These are phyloP conservation scores for Kwoniella sp. DNA, from an alignment of 768 basidiomycete genomes.

Conservation along the genomic window DNA sequence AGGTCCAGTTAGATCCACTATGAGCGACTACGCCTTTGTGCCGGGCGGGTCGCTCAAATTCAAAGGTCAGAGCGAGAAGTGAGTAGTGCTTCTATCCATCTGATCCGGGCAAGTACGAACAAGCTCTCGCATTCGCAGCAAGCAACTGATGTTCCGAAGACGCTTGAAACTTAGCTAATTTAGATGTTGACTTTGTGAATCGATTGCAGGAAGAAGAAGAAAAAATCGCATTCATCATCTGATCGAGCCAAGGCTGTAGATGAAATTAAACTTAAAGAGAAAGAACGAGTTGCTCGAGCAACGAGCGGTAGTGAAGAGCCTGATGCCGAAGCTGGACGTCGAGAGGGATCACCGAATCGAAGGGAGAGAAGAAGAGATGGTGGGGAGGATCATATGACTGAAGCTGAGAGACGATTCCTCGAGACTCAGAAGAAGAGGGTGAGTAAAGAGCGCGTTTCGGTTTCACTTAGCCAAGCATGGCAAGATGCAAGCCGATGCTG, in stretches of 20 bases:
- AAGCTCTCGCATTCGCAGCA: too few relatives aligned
- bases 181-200: too few relatives aligned
- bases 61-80: constrained; percentile 55
- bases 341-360: background rate
- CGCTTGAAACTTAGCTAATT: too few relatives aligned
- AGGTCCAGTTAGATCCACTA: too few relatives aligned
- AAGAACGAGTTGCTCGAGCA: constrained; percentile 2
- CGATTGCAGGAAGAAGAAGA: constrained; percentile 56
- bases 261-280: constrained; percentile 28
- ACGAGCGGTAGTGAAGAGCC: background rate
- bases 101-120: too few relatives aligned
- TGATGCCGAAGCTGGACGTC: constrained; percentile 5
- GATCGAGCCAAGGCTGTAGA: constrained; percentile 34
- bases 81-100: too few relatives aligned
- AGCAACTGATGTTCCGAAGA: too few relatives aligned
- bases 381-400: constrained; percentile 46
- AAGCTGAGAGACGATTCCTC: constrained; percentile 53
- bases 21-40: constrained; percentile 53
- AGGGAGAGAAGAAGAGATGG: constrained; percentile 12
- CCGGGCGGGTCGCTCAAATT: constrained; percentile 55
- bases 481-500: too few relatives aligned
- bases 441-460: constrained; percentile 19
- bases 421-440: constrained; percentile 52
- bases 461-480: too few relatives aligned
- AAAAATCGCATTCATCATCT: constrained; percentile 44